Evolutionary conservation across 2,329 filamentous ascomycete genomes (phyloP).

Genomic region (Hypoxylon sp.): DNA sequence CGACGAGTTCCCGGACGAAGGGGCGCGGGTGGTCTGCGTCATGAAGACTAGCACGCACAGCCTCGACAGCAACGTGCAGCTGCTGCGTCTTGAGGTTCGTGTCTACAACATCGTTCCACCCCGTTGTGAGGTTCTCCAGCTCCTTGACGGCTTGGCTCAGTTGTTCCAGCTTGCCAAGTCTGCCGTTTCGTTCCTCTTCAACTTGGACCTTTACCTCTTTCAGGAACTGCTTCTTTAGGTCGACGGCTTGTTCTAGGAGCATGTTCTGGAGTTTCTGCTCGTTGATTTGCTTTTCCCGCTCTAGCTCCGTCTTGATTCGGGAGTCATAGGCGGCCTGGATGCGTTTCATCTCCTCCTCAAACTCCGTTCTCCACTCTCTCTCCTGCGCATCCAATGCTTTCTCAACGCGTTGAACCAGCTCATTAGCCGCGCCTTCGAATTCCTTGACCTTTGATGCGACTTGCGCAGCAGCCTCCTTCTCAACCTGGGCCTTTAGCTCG

Average conservation of each 20-base stretch:
- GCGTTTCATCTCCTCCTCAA: slow-evolving; percentile 86
- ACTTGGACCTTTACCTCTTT: slow-evolving; percentile 84
- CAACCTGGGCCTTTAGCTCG: slow-evolving; percentile 77
- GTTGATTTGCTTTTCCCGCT: slow-evolving; percentile 83
- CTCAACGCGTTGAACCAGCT: slow-evolving; percentile 91
- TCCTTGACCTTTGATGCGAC: slow-evolving; percentile 79
- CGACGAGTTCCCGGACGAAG: slow-evolving; percentile 93
- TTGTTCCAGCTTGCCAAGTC: slow-evolving; percentile 87
- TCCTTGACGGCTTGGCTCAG: slow-evolving; percentile 83
- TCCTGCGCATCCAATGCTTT: slow-evolving; percentile 86
- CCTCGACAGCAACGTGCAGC: slow-evolving; percentile 94
- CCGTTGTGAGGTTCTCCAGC: slow-evolving; percentile 87
- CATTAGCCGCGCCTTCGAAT: slow-evolving; percentile 88
- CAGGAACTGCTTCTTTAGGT: slow-evolving; percentile 88
- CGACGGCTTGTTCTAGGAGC: slow-evolving; percentile 90
- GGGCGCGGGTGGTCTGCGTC: slow-evolving; percentile 81
- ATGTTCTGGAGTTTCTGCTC: slow-evolving; percentile 88
- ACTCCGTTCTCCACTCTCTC: slow-evolving; percentile 86
- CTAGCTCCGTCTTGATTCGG: slow-evolving; percentile 82
- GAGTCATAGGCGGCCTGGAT: slow-evolving; percentile 84
- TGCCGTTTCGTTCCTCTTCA: slow-evolving; percentile 88
- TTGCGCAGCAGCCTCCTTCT: slow-evolving; percentile 80
- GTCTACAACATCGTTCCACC: slow-evolving; percentile 93
- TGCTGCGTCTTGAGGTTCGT: slow-evolving; percentile 94
- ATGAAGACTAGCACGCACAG: slow-evolving; percentile 87